A percentile compares a stretch with the other conserved stretches of the same genome.
Conservation (phyloP, 805 yeast genomes). For the Jamesozyma piceae region DNA sequence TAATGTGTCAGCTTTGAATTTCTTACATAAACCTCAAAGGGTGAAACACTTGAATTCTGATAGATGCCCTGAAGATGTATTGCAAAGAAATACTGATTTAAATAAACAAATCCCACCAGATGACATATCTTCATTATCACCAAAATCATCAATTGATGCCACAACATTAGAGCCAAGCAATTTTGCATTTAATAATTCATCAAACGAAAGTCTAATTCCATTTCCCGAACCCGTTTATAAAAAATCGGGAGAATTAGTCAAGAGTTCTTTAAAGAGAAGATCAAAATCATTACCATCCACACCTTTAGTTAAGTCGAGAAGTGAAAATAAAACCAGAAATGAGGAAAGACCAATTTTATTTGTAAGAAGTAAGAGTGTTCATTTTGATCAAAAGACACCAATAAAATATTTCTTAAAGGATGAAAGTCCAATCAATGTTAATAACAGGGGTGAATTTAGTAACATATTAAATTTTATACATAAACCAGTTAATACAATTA, state of each 20-base stretch:
- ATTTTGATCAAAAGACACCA: constrained; percentile 63
- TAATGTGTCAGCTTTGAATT: constrained; percentile 14
- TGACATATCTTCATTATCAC: constrained; percentile 6
- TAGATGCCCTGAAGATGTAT: constrained; percentile 20
- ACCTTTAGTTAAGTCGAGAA: constrained; percentile 2
- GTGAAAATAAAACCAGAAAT: not conserved
- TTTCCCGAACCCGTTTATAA: constrained; percentile 46
- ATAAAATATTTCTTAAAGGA: constrained; percentile 65
- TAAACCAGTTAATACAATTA: constrained; percentile 11
- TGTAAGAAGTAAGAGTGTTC: constrained; percentile 63
- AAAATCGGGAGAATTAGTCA: constrained; percentile 74
- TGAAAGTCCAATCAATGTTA: constrained; percentile 74
- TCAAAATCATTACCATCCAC: constrained; percentile 38
- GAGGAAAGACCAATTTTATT: constrained; percentile 29
- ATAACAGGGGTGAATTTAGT: constrained; percentile 28
- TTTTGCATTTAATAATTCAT: constrained; percentile 5
- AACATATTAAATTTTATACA: constrained; percentile 22
- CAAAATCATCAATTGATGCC: constrained; percentile 8
- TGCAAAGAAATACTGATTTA: constrained; percentile 25
- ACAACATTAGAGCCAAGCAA: constrained; percentile 3
- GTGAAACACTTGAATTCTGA: constrained; percentile 13
- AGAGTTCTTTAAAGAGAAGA: constrained; percentile 27
- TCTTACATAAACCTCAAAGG: constrained; percentile 25
- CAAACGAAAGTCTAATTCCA: constrained; percentile 11
- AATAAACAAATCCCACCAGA: constrained; percentile 19